Conservation (phyloP, 2,329 filamentous ascomycete genomes). For the Fusarium veterinarium region DNA sequence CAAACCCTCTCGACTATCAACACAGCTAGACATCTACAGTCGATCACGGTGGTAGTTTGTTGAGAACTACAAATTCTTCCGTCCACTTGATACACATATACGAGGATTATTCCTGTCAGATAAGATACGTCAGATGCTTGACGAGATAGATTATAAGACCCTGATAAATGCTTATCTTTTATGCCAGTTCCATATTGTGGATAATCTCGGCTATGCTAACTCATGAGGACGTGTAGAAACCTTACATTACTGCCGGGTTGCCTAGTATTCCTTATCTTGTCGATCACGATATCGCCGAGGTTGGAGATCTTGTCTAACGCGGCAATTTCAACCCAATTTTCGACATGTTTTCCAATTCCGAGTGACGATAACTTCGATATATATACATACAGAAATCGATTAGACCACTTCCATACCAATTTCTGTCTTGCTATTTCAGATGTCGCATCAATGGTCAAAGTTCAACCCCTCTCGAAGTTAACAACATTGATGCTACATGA, state of each 20-base stretch:
- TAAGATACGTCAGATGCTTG: neutral
- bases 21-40: neutral
- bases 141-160: neutral
- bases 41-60: too few species aligned
- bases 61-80: too few species aligned
- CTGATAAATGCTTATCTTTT: neutral
- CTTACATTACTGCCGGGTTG: neutral
- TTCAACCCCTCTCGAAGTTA: slow-evolving; percentile 11
- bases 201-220: neutral
- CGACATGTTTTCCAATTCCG: accelerated
- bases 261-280: slow-evolving; percentile 15
- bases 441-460: neutral
- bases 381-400: accelerated
- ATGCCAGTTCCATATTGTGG: neutral
- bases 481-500: slow-evolving; percentile 13
- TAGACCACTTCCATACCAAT: accelerated
- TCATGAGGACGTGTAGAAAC: neutral
- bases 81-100: neutral
- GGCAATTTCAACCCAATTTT: accelerated
- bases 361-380: neutral
- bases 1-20: neutral
- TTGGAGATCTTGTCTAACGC: accelerated
- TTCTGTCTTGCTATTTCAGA: accelerated
- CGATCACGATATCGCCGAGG: neutral
- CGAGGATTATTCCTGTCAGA: neutral